Percentiles rank a stretch among this genome's conserved stretches.
phyloP scores from a whole-genome alignment of 208 protist genomes.

The Wallacemonas collosoma region DNA sequence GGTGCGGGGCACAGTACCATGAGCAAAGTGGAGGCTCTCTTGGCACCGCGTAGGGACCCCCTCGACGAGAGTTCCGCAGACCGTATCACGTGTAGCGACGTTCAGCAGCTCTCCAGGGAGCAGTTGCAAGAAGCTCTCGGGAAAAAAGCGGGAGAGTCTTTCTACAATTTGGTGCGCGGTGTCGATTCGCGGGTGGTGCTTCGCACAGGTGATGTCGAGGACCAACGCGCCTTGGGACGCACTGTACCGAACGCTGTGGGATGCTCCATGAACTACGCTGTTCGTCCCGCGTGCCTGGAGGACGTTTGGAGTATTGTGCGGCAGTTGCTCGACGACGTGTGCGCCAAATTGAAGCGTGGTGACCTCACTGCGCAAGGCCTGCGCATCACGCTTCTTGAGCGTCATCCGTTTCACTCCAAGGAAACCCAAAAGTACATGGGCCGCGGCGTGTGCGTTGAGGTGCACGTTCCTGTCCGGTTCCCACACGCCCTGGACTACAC shows the following conservation, averaged over 20 bases:
- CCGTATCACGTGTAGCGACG: slow-evolving; percentile 57
- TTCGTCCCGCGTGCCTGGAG: slow-evolving; percentile 52
- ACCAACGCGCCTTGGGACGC: slow-evolving; percentile 62
- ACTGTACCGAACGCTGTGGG: slow-evolving; percentile 54
- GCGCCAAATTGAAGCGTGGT: slow-evolving; percentile 65
- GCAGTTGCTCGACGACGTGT: slow-evolving; percentile 75
- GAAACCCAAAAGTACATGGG: slow-evolving; percentile 87
- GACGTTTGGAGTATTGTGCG: slow-evolving; percentile 71
- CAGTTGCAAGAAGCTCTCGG: slow-evolving; percentile 62
- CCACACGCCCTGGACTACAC: slow-evolving; percentile 37
- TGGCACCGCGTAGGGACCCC: slow-evolving; percentile 24
- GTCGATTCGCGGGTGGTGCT: slow-evolving; percentile 69
- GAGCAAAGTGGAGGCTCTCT: slow-evolving; percentile 49
- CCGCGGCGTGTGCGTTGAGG: slow-evolving; percentile 78
- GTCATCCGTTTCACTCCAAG: slow-evolving; percentile 79
- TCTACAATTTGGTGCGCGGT: slow-evolving; percentile 72
- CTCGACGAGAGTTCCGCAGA: background rate
- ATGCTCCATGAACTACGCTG: slow-evolving; percentile 91
- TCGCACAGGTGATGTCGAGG: slow-evolving; percentile 78
- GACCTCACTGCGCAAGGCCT: slow-evolving; percentile 35
- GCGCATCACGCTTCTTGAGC: slow-evolving; percentile 78
- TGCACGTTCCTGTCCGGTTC: slow-evolving; percentile 70
- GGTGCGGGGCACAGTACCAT: slow-evolving; percentile 66
- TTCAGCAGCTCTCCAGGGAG: slow-evolving; percentile 59
- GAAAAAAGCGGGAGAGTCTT: slow-evolving; percentile 62